Evolutionary conservation across 305 asterid genomes (phyloP).

Genomic region (Fraxinus angustifolia): DNA sequence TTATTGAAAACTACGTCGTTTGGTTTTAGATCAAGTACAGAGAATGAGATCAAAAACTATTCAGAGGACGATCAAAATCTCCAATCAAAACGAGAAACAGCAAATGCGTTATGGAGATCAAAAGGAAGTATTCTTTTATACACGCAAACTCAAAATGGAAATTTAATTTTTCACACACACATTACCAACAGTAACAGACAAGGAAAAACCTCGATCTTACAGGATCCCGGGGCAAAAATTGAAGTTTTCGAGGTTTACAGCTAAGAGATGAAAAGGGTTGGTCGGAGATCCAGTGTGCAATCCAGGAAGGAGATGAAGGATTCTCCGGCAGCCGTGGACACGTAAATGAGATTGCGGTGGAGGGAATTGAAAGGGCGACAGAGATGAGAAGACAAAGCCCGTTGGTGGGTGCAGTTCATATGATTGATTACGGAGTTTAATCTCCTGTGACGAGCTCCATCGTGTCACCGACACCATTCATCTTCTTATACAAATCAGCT

Average conservation of each 20-base stretch:
- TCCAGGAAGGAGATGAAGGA: constrained; percentile 3
- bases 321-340: constrained; percentile 31
- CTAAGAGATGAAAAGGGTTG: background rate
- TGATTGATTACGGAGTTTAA: background rate
- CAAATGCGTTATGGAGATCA: constrained; percentile 21
- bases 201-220: constrained; percentile 34
- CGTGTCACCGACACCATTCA: background rate
- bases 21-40: constrained; percentile 14
- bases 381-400: constrained; percentile 23
- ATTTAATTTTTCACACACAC: constrained; percentile 15
- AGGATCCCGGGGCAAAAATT: constrained; percentile 29
- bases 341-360: constrained; percentile 2
- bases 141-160: background rate
- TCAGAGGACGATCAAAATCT: constrained; percentile 13
- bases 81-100: constrained; percentile 27
- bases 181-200: constrained; percentile 18
- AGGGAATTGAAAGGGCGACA: constrained; percentile 3
- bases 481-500: background rate
- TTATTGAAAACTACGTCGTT: constrained; percentile 2
- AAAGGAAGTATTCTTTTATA: constrained; percentile 7
- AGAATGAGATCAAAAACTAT: background rate
- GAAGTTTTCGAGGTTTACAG: background rate
- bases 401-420: constrained; percentile 10
- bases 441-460: background rate
- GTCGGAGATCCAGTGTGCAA: constrained; percentile 25